phyloP scores from a whole-genome alignment of 352 stramenopile genomes.

The Globisporangium nodosum region DNA sequence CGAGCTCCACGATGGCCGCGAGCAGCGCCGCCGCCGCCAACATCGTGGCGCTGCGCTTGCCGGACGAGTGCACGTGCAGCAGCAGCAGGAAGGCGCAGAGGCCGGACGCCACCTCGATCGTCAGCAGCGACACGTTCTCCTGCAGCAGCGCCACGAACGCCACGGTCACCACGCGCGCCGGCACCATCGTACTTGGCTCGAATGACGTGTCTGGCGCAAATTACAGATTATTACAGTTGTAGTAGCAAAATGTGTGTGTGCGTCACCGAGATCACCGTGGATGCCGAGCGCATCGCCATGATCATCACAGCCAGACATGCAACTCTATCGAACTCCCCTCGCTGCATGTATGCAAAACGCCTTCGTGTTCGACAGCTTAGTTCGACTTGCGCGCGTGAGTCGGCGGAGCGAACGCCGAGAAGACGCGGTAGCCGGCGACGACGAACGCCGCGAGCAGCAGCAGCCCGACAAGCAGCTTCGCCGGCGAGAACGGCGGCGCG shows the following conservation, averaged over 20 bases:
- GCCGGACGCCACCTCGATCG: conserved; percentile 51
- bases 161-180: conserved; percentile 51
- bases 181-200: conserved; percentile 13
- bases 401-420: conserved; percentile 11
- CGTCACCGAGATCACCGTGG: too few relatives aligned
- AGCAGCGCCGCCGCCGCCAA: conserved; percentile 41
- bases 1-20: conserved; percentile 48
- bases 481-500: conserved; percentile 21
- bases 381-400: conserved; percentile 25
- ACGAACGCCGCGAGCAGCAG: conserved; percentile 39
- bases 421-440: conserved; percentile 37
- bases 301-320: too few relatives aligned
- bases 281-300: too few relatives aligned
- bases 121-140: conserved; percentile 71
- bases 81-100: conserved; percentile 62
- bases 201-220: too few relatives aligned
- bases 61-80: conserved; percentile 73
- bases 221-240: background rate
- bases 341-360: too few relatives aligned
- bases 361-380: background rate
- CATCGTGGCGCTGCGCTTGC: conserved; percentile 68
- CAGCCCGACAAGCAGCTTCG: conserved; percentile 33
- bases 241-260: too few relatives aligned
- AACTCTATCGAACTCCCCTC: too few relatives aligned
- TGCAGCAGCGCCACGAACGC: conserved; percentile 64